Conservation (phyloP, 371 early-diverging fungal genomes). For the Mucor saturninus region DNA sequence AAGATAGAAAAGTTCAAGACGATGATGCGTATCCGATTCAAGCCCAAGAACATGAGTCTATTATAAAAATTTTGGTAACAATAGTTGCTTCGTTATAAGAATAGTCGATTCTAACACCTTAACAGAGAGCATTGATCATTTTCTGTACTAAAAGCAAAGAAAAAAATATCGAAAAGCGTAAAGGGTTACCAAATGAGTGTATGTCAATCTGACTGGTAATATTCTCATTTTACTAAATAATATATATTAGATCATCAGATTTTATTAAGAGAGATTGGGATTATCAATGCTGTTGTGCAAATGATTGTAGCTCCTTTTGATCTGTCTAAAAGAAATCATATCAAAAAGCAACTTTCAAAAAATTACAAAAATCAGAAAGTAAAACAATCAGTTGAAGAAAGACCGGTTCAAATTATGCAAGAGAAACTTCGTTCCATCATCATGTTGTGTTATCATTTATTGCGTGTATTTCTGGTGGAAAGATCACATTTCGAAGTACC, state of each 20-base stretch:
- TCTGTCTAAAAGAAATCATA: conserved; percentile 33
- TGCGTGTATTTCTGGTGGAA: conserved; percentile 38
- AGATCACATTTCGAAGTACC: conserved; percentile 18
- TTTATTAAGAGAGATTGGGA: conserved; percentile 55
- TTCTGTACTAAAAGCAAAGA: conserved; percentile 57
- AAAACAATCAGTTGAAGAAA: neutral
- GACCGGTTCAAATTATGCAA: neutral
- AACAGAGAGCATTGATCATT: conserved; percentile 40
- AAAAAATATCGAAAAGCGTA: conserved; percentile 41
- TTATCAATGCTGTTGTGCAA: conserved; percentile 45
- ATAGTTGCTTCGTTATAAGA: neutral
- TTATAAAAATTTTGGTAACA: neutral
- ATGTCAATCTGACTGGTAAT: neutral
- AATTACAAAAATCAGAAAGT: neutral
- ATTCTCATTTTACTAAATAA: neutral
- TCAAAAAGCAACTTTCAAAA: conserved; percentile 2
- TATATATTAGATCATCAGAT: conserved; percentile 44
- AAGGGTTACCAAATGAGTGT: conserved; percentile 46
- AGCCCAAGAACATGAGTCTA: neutral
- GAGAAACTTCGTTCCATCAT: conserved; percentile 24
- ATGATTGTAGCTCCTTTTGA: conserved; percentile 55
- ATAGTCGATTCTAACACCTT: conserved; percentile 6
- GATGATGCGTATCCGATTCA: neutral
- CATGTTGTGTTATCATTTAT: conserved; percentile 32
- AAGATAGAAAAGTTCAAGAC: neutral